phyloP scores from a whole-genome alignment of 257 asterid species.

The Asclepias syriaca region DNA sequence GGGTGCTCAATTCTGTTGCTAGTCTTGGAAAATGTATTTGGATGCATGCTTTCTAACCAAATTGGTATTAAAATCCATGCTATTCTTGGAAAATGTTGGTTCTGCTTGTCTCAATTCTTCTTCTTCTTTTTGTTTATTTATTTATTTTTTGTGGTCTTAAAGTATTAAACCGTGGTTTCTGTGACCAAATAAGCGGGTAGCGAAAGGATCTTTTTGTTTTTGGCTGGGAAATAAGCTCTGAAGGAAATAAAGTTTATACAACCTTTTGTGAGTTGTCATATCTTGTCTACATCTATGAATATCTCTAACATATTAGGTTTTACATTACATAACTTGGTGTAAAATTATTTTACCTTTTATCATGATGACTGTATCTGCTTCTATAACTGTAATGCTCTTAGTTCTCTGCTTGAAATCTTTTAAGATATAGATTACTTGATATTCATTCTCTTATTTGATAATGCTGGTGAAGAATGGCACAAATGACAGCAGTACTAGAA shows the following conservation, averaged over 20 bases:
- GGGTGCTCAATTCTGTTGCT: background rate
- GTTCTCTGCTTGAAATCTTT: background rate
- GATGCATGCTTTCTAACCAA: background rate
- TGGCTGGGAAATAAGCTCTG: background rate
- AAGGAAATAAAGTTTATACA: background rate
- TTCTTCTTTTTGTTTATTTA: no score
- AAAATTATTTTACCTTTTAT: background rate
- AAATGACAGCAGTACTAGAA: background rate
- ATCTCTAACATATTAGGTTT: background rate
- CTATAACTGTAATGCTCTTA: background rate
- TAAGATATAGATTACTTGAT: background rate
- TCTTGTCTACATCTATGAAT: background rate
- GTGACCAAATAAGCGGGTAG: background rate
- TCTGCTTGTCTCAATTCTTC: background rate
- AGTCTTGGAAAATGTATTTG: background rate
- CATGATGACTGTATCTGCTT: background rate
- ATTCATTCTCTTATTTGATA: background rate
- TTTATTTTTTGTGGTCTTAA: background rate
- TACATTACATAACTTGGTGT: background rate
- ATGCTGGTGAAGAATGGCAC: background rate
- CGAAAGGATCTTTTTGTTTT: background rate
- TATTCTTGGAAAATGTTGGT: background rate
- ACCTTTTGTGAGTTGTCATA: background rate
- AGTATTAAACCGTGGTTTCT: background rate
- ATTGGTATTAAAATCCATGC: background rate